These are phyloP conservation scores for Beta corolliflora DNA, from an alignment of 179 eudicot genomes.

Conservation along the genomic window DNA sequence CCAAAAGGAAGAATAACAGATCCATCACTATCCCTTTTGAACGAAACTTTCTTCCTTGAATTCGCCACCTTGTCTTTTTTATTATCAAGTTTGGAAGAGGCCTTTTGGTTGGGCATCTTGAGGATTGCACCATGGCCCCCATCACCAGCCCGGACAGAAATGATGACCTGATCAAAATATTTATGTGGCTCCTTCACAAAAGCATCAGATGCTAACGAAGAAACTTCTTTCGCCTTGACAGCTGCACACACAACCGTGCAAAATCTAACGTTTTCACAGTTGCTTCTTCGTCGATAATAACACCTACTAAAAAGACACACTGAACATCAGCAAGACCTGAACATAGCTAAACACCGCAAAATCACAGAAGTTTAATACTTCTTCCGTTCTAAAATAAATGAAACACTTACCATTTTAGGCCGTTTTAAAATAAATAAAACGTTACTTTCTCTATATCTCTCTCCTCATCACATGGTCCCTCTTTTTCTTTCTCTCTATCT, in stretches of 20 bases:
- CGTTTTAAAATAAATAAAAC: no score
- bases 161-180: conserved; percentile 82
- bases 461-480: no score
- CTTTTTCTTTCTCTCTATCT: no score
- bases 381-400: no score
- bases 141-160: conserved; percentile 91
- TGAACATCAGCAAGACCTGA: neutral
- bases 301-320: conserved; percentile 33
- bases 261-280: conserved; percentile 15
- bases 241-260: conserved; percentile 42
- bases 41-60: conserved; percentile 46
- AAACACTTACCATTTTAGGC: no score
- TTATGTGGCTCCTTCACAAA: conserved; percentile 74
- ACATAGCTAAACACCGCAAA: neutral
- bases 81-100: conserved; percentile 51
- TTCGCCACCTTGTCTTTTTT: conserved; percentile 49
- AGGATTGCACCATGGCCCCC: conserved; percentile 93
- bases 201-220: conserved; percentile 47
- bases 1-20: conserved; percentile 87
- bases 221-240: conserved; percentile 58
- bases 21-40: conserved; percentile 89
- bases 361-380: neutral
- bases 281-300: conserved; percentile 32
- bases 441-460: no score
- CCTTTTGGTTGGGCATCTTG: conserved; percentile 53